Evolutionary conservation across 2,329 filamentous ascomycete genomes (phyloP).

Genomic region (Trichoderma sp.): DNA sequence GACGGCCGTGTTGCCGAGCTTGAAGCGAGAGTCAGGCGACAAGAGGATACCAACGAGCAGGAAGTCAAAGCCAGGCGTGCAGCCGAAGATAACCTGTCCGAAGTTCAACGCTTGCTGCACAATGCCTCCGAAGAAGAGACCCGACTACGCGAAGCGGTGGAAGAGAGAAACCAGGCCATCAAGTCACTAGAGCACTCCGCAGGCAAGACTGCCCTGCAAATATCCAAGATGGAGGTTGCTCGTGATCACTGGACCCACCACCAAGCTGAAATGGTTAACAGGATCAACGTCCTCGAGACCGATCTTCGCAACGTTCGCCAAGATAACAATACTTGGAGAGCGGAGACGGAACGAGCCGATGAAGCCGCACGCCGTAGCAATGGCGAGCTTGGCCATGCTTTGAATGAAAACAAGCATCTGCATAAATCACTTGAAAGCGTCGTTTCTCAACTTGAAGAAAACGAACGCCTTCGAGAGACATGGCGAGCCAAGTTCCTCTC

Average conservation of each 20-base stretch:
- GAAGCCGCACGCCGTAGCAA: constrained; percentile 53
- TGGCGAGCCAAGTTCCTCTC: constrained; percentile 83
- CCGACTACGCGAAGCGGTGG: constrained; percentile 65
- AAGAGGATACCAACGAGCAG: constrained; percentile 64
- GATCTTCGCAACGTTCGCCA: constrained; percentile 59
- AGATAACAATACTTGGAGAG: constrained; percentile 61
- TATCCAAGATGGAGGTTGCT: constrained; percentile 68
- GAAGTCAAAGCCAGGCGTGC: constrained; percentile 65
- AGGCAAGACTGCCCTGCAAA: constrained; percentile 60
- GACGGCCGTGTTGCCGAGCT: constrained; percentile 67
- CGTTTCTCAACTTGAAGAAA: constrained; percentile 79
- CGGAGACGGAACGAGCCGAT: constrained; percentile 61
- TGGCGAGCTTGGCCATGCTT: constrained; percentile 50
- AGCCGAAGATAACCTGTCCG: constrained; percentile 71
- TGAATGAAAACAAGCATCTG: constrained; percentile 70
- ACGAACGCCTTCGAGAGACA: constrained; percentile 77
- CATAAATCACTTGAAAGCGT: constrained; percentile 73
- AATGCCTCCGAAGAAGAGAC: constrained; percentile 72
- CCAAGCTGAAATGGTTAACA: constrained; percentile 58
- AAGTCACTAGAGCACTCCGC: constrained; percentile 59
- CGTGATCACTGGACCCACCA: constrained; percentile 59
- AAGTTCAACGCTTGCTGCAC: constrained; percentile 69
- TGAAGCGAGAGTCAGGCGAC: constrained; percentile 65
- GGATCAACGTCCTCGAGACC: constrained; percentile 53
- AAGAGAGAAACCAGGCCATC: constrained; percentile 69